These are phyloP conservation scores for Thermomucor indicae-seudaticae DNA, from an alignment of 371 early-diverging fungal genomes.

Conservation along the genomic window DNA sequence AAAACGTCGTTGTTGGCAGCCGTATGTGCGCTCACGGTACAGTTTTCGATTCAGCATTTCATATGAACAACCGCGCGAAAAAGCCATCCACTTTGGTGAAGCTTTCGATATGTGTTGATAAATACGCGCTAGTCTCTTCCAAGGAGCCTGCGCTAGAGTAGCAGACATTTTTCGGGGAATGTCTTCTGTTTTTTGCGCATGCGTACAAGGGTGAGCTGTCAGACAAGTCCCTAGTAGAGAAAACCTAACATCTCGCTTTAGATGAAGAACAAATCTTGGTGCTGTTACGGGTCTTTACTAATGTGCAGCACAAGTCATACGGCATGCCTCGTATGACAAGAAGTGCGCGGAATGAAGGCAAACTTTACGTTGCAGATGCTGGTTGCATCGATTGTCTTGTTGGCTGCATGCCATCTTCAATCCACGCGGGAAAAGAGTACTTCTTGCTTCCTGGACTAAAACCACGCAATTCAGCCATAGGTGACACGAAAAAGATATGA, in stretches of 20 bases:
- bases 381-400: not conserved
- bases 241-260: not conserved
- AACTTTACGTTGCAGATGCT: not conserved
- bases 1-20: not conserved
- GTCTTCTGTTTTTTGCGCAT: conserved; percentile 1
- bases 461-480: too few relatives aligned
- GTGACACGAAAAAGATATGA: too few relatives aligned
- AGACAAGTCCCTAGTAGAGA: not conserved
- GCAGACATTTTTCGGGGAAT: not conserved
- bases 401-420: too few relatives aligned
- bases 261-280: not conserved
- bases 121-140: not conserved
- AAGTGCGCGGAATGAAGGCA: not conserved
- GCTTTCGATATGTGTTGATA: not conserved
- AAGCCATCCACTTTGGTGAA: not conserved
- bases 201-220: not conserved
- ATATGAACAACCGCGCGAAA: not conserved
- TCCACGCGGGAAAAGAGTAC: too few relatives aligned
- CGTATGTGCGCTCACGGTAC: not conserved
- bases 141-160: not conserved
- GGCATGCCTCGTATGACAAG: too few relatives aligned
- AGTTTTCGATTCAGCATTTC: conserved; percentile 1
- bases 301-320: not conserved
- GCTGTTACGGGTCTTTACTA: not conserved
- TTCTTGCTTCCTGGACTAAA: too few relatives aligned